Percentiles rank a stretch among this genome's conserved stretches.
Conservation (phyloP, 768 basidiomycete genomes). For the Fomitopsis pulvina region DNA sequence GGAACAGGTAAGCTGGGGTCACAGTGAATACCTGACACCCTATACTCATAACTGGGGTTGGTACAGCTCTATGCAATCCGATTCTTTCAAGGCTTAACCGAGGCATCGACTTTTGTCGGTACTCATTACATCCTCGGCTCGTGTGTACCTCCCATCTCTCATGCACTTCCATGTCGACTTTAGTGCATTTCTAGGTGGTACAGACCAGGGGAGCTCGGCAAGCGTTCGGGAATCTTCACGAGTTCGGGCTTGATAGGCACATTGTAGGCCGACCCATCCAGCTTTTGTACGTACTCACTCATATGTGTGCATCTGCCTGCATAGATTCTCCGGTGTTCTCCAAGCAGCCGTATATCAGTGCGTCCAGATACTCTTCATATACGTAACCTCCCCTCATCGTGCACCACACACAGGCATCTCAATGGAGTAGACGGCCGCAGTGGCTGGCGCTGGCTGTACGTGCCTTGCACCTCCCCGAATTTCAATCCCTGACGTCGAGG, state of each 20-base stretch:
- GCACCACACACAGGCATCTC: conserved; percentile 36
- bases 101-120: conserved; percentile 73
- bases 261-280: conserved; percentile 32
- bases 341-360: conserved; percentile 60
- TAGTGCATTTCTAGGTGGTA: conserved; percentile 45
- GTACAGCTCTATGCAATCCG: conserved; percentile 58
- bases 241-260: conserved; percentile 56
- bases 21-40: neutral
- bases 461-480: conserved; percentile 1
- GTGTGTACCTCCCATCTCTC: conserved; percentile 30
- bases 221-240: conserved; percentile 67
- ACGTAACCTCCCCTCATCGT: neutral
- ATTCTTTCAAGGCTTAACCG: conserved; percentile 67
- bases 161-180: neutral
- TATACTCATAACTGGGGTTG: neutral
- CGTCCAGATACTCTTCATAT: conserved; percentile 6
- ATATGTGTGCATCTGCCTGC: neutral
- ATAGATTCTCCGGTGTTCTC: conserved; percentile 57
- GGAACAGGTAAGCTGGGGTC: conserved; percentile 36
- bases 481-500: no score
- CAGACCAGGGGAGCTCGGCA: conserved; percentile 61
- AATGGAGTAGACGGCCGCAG: conserved; percentile 46
- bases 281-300: neutral
- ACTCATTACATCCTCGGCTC: conserved; percentile 68
- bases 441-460: conserved; percentile 66